phyloP scores from a whole-genome alignment of 441 rosid genomes.

The Pelargonium fulgidum region DNA sequence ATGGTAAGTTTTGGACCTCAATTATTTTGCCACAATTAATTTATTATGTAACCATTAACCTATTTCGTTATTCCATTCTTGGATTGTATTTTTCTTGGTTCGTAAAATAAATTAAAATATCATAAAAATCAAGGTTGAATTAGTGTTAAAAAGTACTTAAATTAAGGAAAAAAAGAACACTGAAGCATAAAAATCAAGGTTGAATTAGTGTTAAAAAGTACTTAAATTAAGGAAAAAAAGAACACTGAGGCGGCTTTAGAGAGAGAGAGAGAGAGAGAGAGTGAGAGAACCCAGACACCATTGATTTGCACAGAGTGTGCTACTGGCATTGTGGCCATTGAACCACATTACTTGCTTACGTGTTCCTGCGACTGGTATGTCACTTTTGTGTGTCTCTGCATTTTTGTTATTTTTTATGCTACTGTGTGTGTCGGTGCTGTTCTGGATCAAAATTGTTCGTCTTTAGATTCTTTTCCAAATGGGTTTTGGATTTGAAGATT shows the following conservation, averaged over 20 bases:
- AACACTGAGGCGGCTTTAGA: background rate
- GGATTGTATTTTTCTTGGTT: background rate
- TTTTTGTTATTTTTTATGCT: background rate
- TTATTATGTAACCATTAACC: no score
- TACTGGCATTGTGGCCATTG: conserved; percentile 1
- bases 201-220: background rate
- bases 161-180: conserved; percentile 6
- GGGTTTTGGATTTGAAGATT: background rate
- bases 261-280: background rate
- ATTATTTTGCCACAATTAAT: background rate
- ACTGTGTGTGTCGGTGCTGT: background rate
- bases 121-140: background rate
- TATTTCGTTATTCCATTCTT: background rate
- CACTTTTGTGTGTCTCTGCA: background rate
- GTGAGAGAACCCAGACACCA: background rate
- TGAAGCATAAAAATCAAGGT: background rate
- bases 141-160: background rate
- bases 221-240: background rate
- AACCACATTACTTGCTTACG: background rate
- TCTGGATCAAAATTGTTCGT: conserved; percentile 3
- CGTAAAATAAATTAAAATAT: background rate
- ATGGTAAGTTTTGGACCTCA: background rate
- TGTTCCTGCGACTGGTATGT: background rate
- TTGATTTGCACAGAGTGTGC: background rate
- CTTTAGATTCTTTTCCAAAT: background rate